Conservation (phyloP, 371 early-diverging fungal species). For the Saksenaea vasiformis region DNA sequence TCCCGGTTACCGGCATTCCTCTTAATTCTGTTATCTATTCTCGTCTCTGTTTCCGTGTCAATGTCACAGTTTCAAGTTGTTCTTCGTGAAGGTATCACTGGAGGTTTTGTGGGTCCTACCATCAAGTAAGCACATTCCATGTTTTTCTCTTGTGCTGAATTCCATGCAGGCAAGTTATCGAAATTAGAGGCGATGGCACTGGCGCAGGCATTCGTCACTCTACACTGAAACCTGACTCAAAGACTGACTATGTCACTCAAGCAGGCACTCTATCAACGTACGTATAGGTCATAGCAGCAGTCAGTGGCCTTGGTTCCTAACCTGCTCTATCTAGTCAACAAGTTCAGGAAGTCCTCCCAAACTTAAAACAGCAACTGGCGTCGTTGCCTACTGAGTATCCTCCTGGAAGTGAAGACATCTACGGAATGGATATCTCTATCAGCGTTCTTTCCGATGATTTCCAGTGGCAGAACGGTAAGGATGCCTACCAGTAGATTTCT, state of each 20-base stretch:
- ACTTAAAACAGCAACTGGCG: slow-evolving; percentile 25
- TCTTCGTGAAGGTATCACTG: slow-evolving; percentile 46
- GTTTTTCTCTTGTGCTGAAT: background rate
- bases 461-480: slow-evolving; percentile 52
- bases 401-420: slow-evolving; percentile 50
- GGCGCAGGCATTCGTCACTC: slow-evolving; percentile 38
- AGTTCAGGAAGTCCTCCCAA: background rate
- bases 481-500: background rate
- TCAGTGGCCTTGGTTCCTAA: background rate
- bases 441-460: slow-evolving; percentile 41
- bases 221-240: slow-evolving; percentile 33
- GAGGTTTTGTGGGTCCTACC: slow-evolving; percentile 45
- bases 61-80: slow-evolving; percentile 30
- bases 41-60: background rate
- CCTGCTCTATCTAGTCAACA: background rate
- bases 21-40: slow-evolving; percentile 2
- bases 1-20: slow-evolving; percentile 4
- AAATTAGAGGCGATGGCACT: slow-evolving; percentile 35
- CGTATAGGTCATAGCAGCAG: background rate
- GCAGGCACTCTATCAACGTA: slow-evolving; percentile 34
- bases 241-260: slow-evolving; percentile 30
- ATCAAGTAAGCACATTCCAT: slow-evolving; percentile 33
- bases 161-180: slow-evolving; percentile 32
- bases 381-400: slow-evolving; percentile 45
- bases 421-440: slow-evolving; percentile 46